phyloP scores from a whole-genome alignment of 1,139 yeast species.

The Saccharomyces pastorianus region DNA sequence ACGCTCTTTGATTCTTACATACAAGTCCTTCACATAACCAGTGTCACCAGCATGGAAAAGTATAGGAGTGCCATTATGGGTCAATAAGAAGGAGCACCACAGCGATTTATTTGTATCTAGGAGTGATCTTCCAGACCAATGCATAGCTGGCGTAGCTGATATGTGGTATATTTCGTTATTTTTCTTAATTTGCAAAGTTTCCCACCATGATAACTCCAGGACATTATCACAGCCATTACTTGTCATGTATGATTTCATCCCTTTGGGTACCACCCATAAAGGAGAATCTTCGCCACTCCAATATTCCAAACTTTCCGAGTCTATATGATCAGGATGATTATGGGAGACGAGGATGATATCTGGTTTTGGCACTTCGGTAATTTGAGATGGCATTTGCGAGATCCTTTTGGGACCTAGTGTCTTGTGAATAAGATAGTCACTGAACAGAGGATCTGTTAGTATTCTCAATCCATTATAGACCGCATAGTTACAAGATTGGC shows the following conservation, averaged over 20 bases:
- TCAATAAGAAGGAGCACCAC: constrained; percentile 80
- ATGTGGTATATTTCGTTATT: constrained; percentile 54
- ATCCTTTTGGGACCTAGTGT: constrained; percentile 76
- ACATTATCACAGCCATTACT: constrained; percentile 41
- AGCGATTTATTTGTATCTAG: constrained; percentile 70
- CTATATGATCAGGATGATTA: constrained; percentile 93
- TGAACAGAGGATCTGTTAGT: constrained; percentile 78
- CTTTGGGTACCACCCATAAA: constrained; percentile 80
- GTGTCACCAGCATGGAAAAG: constrained; percentile 93
- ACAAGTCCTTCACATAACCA: constrained; percentile 71
- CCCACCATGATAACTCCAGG: constrained; percentile 93
- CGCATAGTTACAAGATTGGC: constrained; percentile 78
- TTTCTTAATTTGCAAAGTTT: constrained; percentile 41
- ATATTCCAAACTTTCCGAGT: constrained; percentile 48
- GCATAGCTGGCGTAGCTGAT: constrained; percentile 93
- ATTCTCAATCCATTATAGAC: constrained; percentile 67
- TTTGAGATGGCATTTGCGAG: constrained; percentile 57
- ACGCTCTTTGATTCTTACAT: constrained; percentile 51
- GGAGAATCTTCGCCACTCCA: constrained; percentile 40
- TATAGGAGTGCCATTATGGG: constrained; percentile 58
- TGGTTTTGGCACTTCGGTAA: constrained; percentile 57
- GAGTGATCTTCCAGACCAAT: constrained; percentile 84
- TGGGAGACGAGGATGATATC: constrained; percentile 78
- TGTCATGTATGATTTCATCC: constrained; percentile 54
- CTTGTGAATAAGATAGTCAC: constrained; percentile 55